phyloP scores from a whole-genome alignment of 768 basidiomycete species.

The Lactarius evosmus region DNA sequence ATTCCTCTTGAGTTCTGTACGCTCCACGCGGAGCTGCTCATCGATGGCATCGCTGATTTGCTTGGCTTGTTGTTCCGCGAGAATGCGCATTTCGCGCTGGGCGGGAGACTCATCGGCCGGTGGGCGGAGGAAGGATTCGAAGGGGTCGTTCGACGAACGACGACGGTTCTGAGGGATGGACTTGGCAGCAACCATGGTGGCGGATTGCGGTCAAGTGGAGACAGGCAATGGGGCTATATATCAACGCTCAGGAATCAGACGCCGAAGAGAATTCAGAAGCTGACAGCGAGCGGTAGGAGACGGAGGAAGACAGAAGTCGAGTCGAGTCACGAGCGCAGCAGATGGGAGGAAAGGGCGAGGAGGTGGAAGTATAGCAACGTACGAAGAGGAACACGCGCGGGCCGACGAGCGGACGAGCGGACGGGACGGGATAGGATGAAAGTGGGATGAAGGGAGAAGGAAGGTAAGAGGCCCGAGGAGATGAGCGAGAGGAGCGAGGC shows the following conservation, averaged over 20 bases:
- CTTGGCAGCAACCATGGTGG: slow-evolving; percentile 22
- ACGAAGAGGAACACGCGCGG: background rate
- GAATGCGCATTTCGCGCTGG: slow-evolving; percentile 62
- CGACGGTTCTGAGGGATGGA: slow-evolving; percentile 27
- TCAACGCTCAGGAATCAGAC: background rate
- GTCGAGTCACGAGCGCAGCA: background rate
- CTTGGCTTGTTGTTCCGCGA: slow-evolving; percentile 67
- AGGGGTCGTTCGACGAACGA: slow-evolving; percentile 62
- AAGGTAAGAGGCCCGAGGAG: too few relatives aligned
- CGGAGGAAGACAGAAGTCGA: background rate
- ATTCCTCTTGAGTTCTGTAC: slow-evolving; percentile 54
- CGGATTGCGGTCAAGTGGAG: background rate
- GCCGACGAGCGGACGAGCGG: background rate
- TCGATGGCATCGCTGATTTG: slow-evolving; percentile 75
- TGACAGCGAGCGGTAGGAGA: background rate
- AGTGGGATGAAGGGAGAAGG: background rate
- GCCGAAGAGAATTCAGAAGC: background rate
- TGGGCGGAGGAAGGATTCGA: slow-evolving; percentile 62
- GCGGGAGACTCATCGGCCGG: slow-evolving; percentile 68
- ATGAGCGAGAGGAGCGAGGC: background rate
- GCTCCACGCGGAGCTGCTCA: slow-evolving; percentile 67
- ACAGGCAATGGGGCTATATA: background rate
- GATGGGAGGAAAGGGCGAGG: background rate
- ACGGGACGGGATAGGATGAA: background rate
- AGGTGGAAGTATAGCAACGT: background rate